Percentiles rank a stretch among this genome's conserved stretches.
These are phyloP conservation scores for Globisporangium echinulatum DNA, from an alignment of 352 stramenopile genomes.

Conservation along the genomic window DNA sequence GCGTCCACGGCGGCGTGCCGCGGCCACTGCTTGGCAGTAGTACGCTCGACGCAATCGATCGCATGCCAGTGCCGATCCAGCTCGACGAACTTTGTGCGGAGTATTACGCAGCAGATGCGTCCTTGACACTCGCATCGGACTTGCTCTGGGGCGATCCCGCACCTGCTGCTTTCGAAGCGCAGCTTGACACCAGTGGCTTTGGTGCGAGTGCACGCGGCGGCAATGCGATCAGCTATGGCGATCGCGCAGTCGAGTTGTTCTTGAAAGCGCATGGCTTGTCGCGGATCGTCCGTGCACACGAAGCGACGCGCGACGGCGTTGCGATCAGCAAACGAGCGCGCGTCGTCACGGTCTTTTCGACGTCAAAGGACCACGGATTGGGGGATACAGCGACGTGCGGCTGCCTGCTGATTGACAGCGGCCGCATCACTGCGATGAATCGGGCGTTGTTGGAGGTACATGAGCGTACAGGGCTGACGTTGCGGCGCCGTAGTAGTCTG, in stretches of 20 bases:
- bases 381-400: conserved; percentile 51
- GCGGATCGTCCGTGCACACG: conserved; percentile 70
- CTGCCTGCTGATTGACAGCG: conserved; percentile 62
- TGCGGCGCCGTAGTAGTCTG: too few relatives aligned
- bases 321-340: conserved; percentile 41
- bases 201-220: conserved; percentile 42
- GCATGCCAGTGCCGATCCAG: conserved; percentile 21
- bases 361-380: conserved; percentile 64
- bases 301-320: conserved; percentile 82
- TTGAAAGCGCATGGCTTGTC: conserved; percentile 44
- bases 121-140: conserved; percentile 51
- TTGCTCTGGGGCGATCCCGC: conserved; percentile 57
- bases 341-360: conserved; percentile 69
- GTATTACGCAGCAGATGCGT: conserved; percentile 25
- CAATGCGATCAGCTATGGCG: conserved; percentile 71
- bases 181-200: conserved; percentile 53
- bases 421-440: conserved; percentile 54
- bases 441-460: conserved; percentile 17
- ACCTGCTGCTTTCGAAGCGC: conserved; percentile 17
- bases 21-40: conserved; percentile 9
- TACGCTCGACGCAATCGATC: conserved; percentile 42
- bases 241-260: conserved; percentile 54
- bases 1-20: conserved; percentile 42
- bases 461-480: not conserved
- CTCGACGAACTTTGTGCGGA: conserved; percentile 40